Evolutionary conservation across 139 green algal genomes (phyloP), one percentile per base, ranked within the genome.

Genomic region (Chlorella sp.): DNA sequence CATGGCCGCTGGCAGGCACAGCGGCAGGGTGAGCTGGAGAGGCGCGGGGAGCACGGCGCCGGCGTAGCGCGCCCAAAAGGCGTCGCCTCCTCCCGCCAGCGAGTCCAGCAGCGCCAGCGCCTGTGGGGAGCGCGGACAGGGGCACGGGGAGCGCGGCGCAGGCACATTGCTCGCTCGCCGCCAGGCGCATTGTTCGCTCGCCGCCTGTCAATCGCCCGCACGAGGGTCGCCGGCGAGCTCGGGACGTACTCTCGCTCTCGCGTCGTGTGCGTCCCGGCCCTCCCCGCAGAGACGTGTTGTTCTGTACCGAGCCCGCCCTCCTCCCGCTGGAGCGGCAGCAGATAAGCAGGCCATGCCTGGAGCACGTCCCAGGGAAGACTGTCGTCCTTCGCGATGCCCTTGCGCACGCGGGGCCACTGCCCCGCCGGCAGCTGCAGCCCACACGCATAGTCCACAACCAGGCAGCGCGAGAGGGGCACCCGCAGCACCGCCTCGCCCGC

Each of bases 341-440:
- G 17, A 67, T 15, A 48, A 67, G 3, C 31, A 67, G 8, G 33
- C 60, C 36, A 50, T 21, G 41, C 72, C 72, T 53, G 72, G n/a
- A 93, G 68, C 8, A 93, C 31, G 72, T 93, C 88, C 89, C 89
- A 92, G 6, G 82, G 77, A 33, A 91, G 66, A 0, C 81, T 50
- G 29, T 88, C 78, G 6, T 79, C 67, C 61, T 79, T 77, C 56
- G 35, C 42, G 41, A 88, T 29, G 11, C 33, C 67, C 27, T 63
- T 25, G 46, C 42, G 36, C 43, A 85, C 33, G 0, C 79, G 45
- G 0, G 55, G 65, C 79, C 79, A 85, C 11, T 42, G n/a, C 27
- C 27, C 82, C 0, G 68, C 8, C 21, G 82, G 80, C 36, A 89
- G 46, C 2, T 56, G 42, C 40, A 88, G 56, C 14, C 87, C 84